Conservation (phyloP, 352 stramenopile genomes). For the Plasmopara halstedii region DNA sequence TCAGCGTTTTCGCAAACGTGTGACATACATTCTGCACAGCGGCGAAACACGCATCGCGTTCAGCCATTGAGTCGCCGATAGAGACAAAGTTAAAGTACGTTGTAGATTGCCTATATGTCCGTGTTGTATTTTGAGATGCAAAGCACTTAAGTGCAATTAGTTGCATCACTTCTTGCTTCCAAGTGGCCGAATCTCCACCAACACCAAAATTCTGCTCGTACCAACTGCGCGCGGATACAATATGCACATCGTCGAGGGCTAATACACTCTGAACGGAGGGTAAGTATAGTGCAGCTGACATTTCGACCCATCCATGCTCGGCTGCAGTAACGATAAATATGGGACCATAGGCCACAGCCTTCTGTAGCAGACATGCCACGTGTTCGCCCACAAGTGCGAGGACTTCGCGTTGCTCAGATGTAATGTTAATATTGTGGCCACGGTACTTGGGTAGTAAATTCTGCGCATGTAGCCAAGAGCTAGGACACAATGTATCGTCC, state of each 20-base stretch:
- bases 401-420: constrained; percentile 44
- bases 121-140: constrained; percentile 8
- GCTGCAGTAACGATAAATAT: constrained; percentile 83
- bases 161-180: constrained; percentile 85
- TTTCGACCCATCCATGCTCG: constrained; percentile 79
- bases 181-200: constrained; percentile 67
- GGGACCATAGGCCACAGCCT: constrained; percentile 66
- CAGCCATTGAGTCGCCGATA: constrained; percentile 81
- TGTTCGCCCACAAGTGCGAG: constrained; percentile 54
- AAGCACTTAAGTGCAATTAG: constrained; percentile 84
- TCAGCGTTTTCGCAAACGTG: constrained; percentile 83
- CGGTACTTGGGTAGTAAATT: constrained; percentile 74
- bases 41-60: constrained; percentile 75
- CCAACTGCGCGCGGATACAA: constrained; percentile 79
- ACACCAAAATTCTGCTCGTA: constrained; percentile 79
- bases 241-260: constrained; percentile 72
- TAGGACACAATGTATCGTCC: constrained; percentile 85
- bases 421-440: constrained; percentile 58
- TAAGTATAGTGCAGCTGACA: constrained; percentile 72
- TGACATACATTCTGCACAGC: constrained; percentile 49
- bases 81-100: constrained; percentile 78
- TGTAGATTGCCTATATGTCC: background rate
- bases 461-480: constrained; percentile 76
- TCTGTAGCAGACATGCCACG: constrained; percentile 55
- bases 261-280: constrained; percentile 56